Base-by-base conservation (phyloP, 352 stramenopile genomes). In the Phytopythium delawarense region DNA sequence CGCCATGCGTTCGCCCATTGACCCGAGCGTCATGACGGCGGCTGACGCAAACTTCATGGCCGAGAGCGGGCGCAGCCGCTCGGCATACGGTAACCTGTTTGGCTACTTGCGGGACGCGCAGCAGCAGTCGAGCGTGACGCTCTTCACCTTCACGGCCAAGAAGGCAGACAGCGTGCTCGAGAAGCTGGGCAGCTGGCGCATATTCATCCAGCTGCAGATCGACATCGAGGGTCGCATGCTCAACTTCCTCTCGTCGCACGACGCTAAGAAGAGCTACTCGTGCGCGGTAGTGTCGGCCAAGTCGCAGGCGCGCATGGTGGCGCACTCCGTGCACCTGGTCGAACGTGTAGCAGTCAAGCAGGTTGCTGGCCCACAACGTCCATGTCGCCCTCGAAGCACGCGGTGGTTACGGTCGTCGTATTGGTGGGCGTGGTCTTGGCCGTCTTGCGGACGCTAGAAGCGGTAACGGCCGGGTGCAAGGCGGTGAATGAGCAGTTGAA, bases 121-220 rank as follows among this genome's bases (percentile, higher is more conserved):
- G 35, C 79, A 72, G 1, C 67, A 75, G 15, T 89, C 76, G 0
- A 79, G 89, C n/a, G 78, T 90, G 49, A 91, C 87, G 69, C 75
- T 90, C 4, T 92, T 89, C 62, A 89, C 86, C 9, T 96, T 96
- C 61, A 94, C 87, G 23, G 87, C 93, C 57, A 89, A 89, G 63
- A 96, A 96, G 58, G 84, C 79, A 7, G 87, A 96, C 69, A 91
- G 76, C 48, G 76, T 96, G 53, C 61, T 96, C 23, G 81, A 92
- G 66, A 91, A 92, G 53, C 65, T 94, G 7, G 82, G 83, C 21
- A 91, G 79, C 66, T 92, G 93, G 62, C 87, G 88, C 34, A 76
- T 84, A 15, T 90, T 81, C 49, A 91, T 96, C 55, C 84, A 90
- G 64, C 61, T 96, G 7, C 79, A 91, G 59, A 82, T 96, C 25